Evolutionary conservation across 163 green algal genomes (phyloP).

Genomic region (Chloroidium sp.): DNA sequence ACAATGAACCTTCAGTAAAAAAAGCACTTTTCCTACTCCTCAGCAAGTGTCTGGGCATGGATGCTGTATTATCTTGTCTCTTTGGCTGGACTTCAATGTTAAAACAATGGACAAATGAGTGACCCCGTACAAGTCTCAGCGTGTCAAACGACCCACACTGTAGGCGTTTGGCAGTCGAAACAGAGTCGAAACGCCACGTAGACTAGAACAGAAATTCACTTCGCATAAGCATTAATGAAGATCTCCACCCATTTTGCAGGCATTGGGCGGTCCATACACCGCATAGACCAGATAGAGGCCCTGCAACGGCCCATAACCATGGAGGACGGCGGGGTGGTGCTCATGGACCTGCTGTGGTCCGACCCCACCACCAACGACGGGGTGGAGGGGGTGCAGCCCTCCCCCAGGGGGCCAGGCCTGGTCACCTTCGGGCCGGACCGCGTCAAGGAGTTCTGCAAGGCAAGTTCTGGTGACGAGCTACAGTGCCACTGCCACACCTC

Average conservation of each 20-base stretch:
- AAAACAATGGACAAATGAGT: too few species aligned
- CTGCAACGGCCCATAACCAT: slow-evolving; percentile 90
- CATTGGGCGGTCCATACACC: slow-evolving; percentile 66
- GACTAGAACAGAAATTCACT: too few species aligned
- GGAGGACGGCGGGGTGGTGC: slow-evolving; percentile 88
- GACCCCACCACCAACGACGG: slow-evolving; percentile 96
- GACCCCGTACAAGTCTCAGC: too few species aligned
- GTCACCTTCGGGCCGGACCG: slow-evolving; percentile 97
- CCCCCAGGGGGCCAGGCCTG: slow-evolving; percentile 80
- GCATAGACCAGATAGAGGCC: slow-evolving; percentile 76
- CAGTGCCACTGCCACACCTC: too few species aligned
- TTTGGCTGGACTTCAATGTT: too few species aligned
- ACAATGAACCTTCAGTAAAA: too few species aligned
- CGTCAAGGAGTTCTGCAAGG: slow-evolving; percentile 96
- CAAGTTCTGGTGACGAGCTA: slow-evolving; percentile 10
- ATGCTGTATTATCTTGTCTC: too few species aligned
- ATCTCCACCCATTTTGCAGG: slow-evolving; percentile 20
- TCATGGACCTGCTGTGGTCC: slow-evolving; percentile 94
- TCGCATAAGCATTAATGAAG: background rate
- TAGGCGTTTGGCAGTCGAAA: too few species aligned
- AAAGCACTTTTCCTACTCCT: too few species aligned
- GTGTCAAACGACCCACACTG: too few species aligned
- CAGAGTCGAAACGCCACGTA: too few species aligned
- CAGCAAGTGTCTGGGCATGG: too few species aligned
- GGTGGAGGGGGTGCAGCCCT: slow-evolving; percentile 92